Base-by-base conservation (phyloP, 2,329 filamentous ascomycete species). In the Claviceps spartinae region DNA sequence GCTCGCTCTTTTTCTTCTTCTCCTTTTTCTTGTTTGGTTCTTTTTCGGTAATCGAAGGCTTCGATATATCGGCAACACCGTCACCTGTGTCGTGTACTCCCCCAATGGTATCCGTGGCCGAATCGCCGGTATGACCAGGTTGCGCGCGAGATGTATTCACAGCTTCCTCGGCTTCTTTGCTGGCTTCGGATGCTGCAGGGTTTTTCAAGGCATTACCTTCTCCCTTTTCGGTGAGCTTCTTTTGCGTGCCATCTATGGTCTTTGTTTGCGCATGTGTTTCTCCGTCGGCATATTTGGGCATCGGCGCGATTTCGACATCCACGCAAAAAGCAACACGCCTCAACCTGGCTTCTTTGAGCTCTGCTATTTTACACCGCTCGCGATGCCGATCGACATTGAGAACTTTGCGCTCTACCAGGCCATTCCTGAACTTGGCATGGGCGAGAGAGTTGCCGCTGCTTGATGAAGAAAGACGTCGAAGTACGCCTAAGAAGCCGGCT, bases 1-100 rank as follows among this genome's bases (percentile, higher is more conserved):
- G 89, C 64, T 96, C 91, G 42, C 87, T 95, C 58, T 85, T 83
- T 72, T 95, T 95, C 70, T 96, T 96, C 74, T 95, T 96, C 63
- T 96, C 90, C 67, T 88, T 93, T 69, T 94, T 96, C 60, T 83
- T 83, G 7, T 69, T 72, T 36, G 69, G 70, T 42, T 67, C 78
- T 63, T 69, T 71, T 24, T 71, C 60, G 51, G 62, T n/a, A n/a
- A 55, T 55, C 16, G 44, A 47, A 9, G 42, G n/a, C 2, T 52
- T 42, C 2, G 56, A 44, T 24, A 55, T 48, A 18, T 52, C 51
- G 34, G 65, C 56, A 43, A 53, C 20, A 55, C 55, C 52, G 53
- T 66, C 54, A 54, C 61, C 65, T 53, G 54, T 60, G 55, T 53
- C 56, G 50, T 47, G 49, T 49, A 62, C 63, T 24, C 44, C 66